Percentiles rank a stretch among this genome's conserved stretches.
Conservation (phyloP, 257 asterid species). For the Paulownia fortunei region DNA sequence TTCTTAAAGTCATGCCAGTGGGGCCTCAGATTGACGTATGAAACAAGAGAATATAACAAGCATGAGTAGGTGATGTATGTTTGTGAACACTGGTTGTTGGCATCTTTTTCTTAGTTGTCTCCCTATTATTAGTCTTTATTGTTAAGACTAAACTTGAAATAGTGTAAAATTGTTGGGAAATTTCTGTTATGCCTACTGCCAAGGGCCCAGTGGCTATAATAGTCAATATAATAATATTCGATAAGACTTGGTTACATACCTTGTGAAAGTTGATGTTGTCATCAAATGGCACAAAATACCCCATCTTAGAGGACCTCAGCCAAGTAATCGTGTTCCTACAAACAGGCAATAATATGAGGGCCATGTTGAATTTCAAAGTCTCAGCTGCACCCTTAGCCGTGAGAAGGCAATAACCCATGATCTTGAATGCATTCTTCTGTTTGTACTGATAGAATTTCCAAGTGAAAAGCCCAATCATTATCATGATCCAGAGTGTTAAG, state of each 20-base stretch:
- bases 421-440: constrained; percentile 63
- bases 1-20: constrained; percentile 34
- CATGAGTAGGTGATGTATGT: constrained; percentile 12
- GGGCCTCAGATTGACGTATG: constrained; percentile 34
- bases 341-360: constrained; percentile 86
- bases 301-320: constrained; percentile 83
- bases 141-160: neutral
- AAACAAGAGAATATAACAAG: constrained; percentile 34
- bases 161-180: neutral
- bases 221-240: too few species aligned
- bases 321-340: constrained; percentile 93
- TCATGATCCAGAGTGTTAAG: constrained; percentile 62
- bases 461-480: constrained; percentile 78
- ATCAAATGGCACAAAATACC: constrained; percentile 77
- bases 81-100: constrained; percentile 22
- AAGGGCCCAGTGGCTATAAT: neutral
- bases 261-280: constrained; percentile 97
- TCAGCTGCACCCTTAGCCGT: constrained; percentile 99
- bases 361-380: constrained; percentile 94
- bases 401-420: constrained; percentile 90
- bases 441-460: constrained; percentile 90
- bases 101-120: neutral
- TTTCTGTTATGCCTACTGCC: neutral
- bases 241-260: too few species aligned
- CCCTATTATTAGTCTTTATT: neutral